phyloP scores from a whole-genome alignment of 2,329 filamentous ascomycete genomes.

The Albophoma yamanashiensis region DNA sequence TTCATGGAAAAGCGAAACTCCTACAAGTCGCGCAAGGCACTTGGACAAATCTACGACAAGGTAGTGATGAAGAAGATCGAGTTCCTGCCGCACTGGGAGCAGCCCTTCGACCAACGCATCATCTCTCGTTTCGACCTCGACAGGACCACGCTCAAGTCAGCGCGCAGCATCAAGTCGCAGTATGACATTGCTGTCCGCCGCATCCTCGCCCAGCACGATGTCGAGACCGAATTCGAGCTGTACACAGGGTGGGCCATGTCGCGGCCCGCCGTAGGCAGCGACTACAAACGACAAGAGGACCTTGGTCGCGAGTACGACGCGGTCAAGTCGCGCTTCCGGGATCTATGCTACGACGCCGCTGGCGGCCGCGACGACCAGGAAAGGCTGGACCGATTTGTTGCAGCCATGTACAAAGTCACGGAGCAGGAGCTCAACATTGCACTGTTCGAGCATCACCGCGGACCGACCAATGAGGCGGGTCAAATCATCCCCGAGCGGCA shows the following conservation, averaged over 20 bases:
- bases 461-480: slow-evolving; percentile 22
- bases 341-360: slow-evolving; percentile 53
- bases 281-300: slow-evolving; percentile 83
- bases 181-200: slow-evolving; percentile 72
- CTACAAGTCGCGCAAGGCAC: slow-evolving; percentile 59
- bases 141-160: slow-evolving; percentile 43
- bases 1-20: slow-evolving; percentile 66
- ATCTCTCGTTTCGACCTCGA: slow-evolving; percentile 49
- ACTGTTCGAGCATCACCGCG: slow-evolving; percentile 30
- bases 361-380: slow-evolving; percentile 44
- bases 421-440: slow-evolving; percentile 56
- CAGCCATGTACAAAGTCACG: slow-evolving; percentile 82
- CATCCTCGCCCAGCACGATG: slow-evolving; percentile 75
- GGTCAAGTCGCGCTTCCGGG: slow-evolving; percentile 59
- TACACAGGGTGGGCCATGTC: slow-evolving; percentile 78
- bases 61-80: slow-evolving; percentile 45
- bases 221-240: slow-evolving; percentile 82
- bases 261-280: slow-evolving; percentile 58
- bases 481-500: slow-evolving; percentile 8
- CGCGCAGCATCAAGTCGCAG: slow-evolving; percentile 55
- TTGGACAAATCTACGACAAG: slow-evolving; percentile 76
- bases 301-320: slow-evolving; percentile 57
- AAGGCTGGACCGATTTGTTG: slow-evolving; percentile 59
- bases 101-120: slow-evolving; percentile 67
- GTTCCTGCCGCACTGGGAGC: slow-evolving; percentile 63